Base-by-base conservation (phyloP, 176 grass and related monocot genomes). In the Alopecurus myosuroides region DNA sequence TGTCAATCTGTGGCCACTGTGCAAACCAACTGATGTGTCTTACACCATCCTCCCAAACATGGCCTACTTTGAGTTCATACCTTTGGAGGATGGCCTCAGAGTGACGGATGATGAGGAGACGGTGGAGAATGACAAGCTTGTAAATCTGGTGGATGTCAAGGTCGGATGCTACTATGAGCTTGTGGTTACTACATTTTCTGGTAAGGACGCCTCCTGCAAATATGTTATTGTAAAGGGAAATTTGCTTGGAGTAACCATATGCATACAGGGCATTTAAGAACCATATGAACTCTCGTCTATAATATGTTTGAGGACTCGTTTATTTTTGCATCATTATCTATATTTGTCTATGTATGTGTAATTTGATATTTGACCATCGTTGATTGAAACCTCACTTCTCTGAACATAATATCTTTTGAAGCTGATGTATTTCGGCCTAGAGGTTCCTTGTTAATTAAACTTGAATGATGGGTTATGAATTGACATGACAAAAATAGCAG, bases 21-120 rank as follows among this genome's bases (percentile, higher is more conserved):
- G 94, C n/a, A 88, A 82, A 73, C 88, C 86, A 5, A 76, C 53
- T 3, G 88, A 91, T 1, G 93, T 95, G 25, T 85, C 86, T 5
- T 95, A 95, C 79, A 95, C 93, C 71, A 76, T 93, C 65, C 80
- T 95, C 15, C 93, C 93, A n/a, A 93, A 89, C 61, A 95, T 95
- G 90, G 90, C 89, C 61, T 95, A 95, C 76, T 93, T 93, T 80
- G 93, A 95, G 70, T 95, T 95, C 74, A 89, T 91, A 70, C 83
- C 84, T 42, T 82, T 95, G 88, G 77, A 91, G 65, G 55, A 95
- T 79, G 90, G 93, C 6, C 50, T 89, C 46, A 84, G 75, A 71
- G 77, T 73, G 50, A 55, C 15, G 29, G 65, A 87, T 31, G 55
- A 82, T 11, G 76, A 84, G 25, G 86, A 89, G 22, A 37, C 78